These are phyloP conservation scores for Ploettnerulaceae sp. DNA, from an alignment of 2,329 filamentous ascomycete species.

Conservation along the genomic window DNA sequence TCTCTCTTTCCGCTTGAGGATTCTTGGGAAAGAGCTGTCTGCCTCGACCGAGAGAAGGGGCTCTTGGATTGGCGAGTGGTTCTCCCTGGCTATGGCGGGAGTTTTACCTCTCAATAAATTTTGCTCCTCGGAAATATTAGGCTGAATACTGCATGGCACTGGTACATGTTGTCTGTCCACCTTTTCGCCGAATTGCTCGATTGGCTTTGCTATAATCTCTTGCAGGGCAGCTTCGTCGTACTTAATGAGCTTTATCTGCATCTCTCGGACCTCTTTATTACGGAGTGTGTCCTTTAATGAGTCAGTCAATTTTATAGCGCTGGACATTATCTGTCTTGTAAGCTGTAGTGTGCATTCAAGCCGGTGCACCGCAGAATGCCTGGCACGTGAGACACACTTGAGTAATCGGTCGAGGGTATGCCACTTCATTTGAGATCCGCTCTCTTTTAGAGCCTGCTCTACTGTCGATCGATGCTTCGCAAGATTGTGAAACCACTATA, in stretches of 20 bases:
- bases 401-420: background rate
- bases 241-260: background rate
- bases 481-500: background rate
- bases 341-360: too few species aligned
- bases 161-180: background rate
- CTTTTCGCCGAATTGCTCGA: background rate
- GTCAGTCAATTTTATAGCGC: background rate
- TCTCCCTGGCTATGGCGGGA: too few species aligned
- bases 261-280: background rate
- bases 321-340: background rate
- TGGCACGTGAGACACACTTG: background rate
- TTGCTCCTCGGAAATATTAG: background rate
- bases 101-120: too few species aligned
- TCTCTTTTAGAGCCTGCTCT: background rate
- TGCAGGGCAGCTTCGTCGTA: background rate
- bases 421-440: background rate
- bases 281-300: background rate
- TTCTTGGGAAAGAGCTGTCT: too few species aligned
- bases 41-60: too few species aligned
- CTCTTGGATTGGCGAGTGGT: too few species aligned
- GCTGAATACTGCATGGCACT: background rate
- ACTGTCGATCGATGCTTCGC: too few species aligned
- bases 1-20: too few species aligned
- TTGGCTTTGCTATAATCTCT: background rate
- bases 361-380: constrained; percentile 1